Conservation (phyloP, 176 grass and related monocot species). For the Miscanthus lutarioriparius region DNA sequence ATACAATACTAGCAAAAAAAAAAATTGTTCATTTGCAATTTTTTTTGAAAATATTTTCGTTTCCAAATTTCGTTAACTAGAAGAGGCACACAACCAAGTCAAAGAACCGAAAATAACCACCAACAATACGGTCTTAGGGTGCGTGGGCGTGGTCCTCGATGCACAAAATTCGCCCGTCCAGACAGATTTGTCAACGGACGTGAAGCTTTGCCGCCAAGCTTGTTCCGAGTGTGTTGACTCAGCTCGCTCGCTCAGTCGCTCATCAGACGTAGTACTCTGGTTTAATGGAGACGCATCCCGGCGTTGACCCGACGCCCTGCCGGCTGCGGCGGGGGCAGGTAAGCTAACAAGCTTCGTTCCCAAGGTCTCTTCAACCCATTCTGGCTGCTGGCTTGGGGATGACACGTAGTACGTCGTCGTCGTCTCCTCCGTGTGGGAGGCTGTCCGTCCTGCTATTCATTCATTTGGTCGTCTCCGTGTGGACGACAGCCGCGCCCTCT, state of each 20-base stretch:
- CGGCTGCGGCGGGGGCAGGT: slow-evolving; percentile 12
- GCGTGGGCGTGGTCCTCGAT: neutral
- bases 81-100: no score
- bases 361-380: neutral
- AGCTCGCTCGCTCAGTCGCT: neutral
- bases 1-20: no score
- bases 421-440: neutral
- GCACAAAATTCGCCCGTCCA: neutral
- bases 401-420: neutral
- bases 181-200: neutral
- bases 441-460: no score
- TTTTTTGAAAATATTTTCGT: neutral
- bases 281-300: neutral
- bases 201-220: neutral
- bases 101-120: neutral
- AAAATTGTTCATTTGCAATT: no score
- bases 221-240: neutral
- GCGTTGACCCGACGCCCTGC: neutral
- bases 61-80: neutral
- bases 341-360: neutral
- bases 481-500: neutral
- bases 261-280: neutral
- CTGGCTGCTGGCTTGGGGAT: neutral
- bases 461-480: neutral
- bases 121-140: neutral